Percentiles rank a stretch among this genome's conserved stretches.
Conservation (phyloP, 2,329 filamentous ascomycete genomes). For the Paracamarosporium sp. region DNA sequence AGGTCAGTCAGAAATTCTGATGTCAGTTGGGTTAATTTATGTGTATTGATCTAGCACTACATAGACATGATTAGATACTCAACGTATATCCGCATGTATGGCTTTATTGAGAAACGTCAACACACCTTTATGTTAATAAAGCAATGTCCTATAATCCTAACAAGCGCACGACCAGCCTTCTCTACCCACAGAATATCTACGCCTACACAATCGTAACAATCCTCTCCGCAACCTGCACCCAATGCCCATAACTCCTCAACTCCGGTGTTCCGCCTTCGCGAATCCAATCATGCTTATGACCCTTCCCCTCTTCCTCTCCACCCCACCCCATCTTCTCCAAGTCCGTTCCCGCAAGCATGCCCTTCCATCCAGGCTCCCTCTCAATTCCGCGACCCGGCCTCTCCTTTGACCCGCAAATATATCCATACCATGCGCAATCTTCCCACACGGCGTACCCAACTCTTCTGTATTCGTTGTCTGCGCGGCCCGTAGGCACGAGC, state of each 20-base stretch:
- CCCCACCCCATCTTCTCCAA: constrained; percentile 17
- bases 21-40: not conserved
- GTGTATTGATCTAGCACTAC: not conserved
- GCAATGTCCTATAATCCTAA: too few species aligned
- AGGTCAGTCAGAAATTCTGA: not conserved
- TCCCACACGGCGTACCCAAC: constrained; percentile 28
- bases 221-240: constrained; percentile 14
- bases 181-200: not conserved
- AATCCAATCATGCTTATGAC: constrained; percentile 17
- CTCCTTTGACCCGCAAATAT: constrained; percentile 18
- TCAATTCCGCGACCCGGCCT: constrained; percentile 9
- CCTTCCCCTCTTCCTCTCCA: constrained; percentile 10
- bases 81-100: too few species aligned
- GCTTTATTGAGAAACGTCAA: too few species aligned
- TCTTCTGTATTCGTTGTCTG: constrained; percentile 18
- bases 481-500: constrained; percentile 14
- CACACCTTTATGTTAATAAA: too few species aligned
- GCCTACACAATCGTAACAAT: constrained; percentile 17
- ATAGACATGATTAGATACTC: not conserved
- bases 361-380: constrained; percentile 11
- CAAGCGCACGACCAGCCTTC: too few species aligned
- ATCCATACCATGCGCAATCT: constrained; percentile 30
- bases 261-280: constrained; percentile 10
- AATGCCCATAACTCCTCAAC: constrained; percentile 13
- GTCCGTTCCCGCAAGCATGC: not conserved